phyloP scores from a whole-genome alignment of 805 yeast genomes.

The Metschnikowia dekortorum region DNA sequence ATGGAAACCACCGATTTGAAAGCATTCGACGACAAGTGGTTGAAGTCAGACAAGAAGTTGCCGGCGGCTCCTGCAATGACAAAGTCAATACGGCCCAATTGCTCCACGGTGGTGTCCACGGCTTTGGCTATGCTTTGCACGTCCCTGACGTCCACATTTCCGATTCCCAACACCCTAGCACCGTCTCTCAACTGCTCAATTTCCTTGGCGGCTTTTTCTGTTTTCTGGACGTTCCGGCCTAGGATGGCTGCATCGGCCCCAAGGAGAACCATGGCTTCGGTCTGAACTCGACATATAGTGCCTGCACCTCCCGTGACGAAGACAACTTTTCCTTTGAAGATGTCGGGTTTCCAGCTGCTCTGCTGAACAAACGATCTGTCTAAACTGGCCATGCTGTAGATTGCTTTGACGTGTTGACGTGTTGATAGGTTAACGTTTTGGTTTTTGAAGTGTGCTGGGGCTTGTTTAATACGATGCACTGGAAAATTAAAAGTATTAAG shows the following conservation, averaged over 20 bases:
- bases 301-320: constrained; percentile 97
- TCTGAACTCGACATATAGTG: constrained; percentile 87
- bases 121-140: constrained; percentile 57
- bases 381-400: constrained; percentile 24
- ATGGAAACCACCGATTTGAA: constrained; percentile 84
- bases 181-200: constrained; percentile 54
- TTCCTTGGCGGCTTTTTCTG: constrained; percentile 64
- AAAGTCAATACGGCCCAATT: constrained; percentile 75
- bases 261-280: constrained; percentile 73
- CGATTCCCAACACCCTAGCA: constrained; percentile 65
- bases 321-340: constrained; percentile 80
- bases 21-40: constrained; percentile 76
- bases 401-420: background rate
- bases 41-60: constrained; percentile 78
- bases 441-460: too few relatives aligned
- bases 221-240: constrained; percentile 70
- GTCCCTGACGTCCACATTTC: constrained; percentile 75
- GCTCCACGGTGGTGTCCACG: constrained; percentile 57
- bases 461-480: too few relatives aligned
- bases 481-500: too few relatives aligned
- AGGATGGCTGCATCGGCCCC: constrained; percentile 87
- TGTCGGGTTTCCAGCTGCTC: constrained; percentile 48
- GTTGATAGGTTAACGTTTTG: too few relatives aligned
- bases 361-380: constrained; percentile 27
- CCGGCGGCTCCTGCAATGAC: constrained; percentile 98